Base-by-base conservation (phyloP, 129 eudicot genomes). In the Dittrichia graveolens region DNA sequence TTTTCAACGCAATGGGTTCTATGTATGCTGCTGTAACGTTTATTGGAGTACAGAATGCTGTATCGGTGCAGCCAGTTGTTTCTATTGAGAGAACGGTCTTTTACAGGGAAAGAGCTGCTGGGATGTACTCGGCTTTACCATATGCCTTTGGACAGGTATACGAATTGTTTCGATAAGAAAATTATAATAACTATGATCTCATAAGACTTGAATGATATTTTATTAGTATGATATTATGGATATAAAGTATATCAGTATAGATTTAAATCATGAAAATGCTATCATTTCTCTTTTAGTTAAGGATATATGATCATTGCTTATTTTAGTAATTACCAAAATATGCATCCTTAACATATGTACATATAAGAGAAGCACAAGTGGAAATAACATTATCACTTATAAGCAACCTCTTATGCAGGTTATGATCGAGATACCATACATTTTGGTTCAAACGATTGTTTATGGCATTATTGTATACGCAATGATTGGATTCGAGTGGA, bases 61-160 rank as follows among this genome's bases (percentile, higher is more conserved):
- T 82, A 10, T 48, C 96, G 1, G 89, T 89, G 53, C 96, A 89
- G 64, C 96, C 97, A 6, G 88, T 92, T 14, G 94, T 92, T 61
- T 86, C 88, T 64, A 67, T 89, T 10, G 97, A 92, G 70, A 83
- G 94, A 75, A 89, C 97, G 0, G 97, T 92, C 38, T 92, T 92
- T 63, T 92, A 92, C 67, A 85, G 97, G 68, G 97, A 92, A 89
- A 81, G 94, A 81, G 97, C 96, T 8, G 94, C 97, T 3, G 96
- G 97, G 64, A 92, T 92, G 97, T 92, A 88, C 70, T 92, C 97
- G 2, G 93, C 97, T 65, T 73, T 89, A 54, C 94, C 97, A 14
- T 92, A 92, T 50, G 97, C 97, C 42, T 85, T 92, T 67, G 96
- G 80, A 67, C 96, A 85, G 85, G 94, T 83, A 83, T 54, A 42